Percentiles rank a stretch among this genome's conserved stretches.
Evolutionary conservation across 805 yeast genomes (phyloP).

Genomic region (Blastobotrys parvus): DNA sequence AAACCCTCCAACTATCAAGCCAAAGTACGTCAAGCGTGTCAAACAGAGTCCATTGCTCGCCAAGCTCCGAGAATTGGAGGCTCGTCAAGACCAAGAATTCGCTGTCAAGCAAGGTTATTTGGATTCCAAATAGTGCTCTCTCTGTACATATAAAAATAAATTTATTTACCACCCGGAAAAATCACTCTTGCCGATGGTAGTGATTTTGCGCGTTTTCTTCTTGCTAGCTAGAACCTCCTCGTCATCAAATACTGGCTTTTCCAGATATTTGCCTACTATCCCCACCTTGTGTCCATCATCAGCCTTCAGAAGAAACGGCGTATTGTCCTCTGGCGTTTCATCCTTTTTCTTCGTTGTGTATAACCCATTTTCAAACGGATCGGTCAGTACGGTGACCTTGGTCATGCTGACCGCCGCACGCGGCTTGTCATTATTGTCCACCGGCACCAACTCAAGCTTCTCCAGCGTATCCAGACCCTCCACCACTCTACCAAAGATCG

Average conservation of each 20-base stretch:
- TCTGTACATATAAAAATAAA: constrained; percentile 6
- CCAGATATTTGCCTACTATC: constrained; percentile 18
- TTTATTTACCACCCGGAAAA: constrained; percentile 19
- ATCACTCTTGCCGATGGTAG: constrained; percentile 14
- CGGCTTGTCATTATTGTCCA: constrained; percentile 37
- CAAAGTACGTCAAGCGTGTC: constrained; percentile 11
- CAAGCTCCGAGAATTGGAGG: constrained; percentile 11
- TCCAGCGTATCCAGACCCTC: constrained; percentile 37
- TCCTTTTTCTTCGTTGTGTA: constrained; percentile 5
- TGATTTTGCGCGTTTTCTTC: constrained; percentile 11
- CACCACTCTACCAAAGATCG: constrained; percentile 64
- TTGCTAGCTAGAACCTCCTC: not conserved
- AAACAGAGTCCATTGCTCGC: constrained; percentile 13
- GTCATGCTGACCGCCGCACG: constrained; percentile 34
- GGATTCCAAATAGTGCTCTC: not conserved
- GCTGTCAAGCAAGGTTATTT: not conserved
- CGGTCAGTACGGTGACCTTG: constrained; percentile 11
- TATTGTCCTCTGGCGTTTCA: constrained; percentile 11
- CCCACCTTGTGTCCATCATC: constrained; percentile 5
- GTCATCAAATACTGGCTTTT: constrained; percentile 1
- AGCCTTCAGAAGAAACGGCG: constrained; percentile 17
- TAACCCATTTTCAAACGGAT: constrained; percentile 16
- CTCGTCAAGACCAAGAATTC: not conserved
- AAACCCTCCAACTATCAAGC: constrained; percentile 16
- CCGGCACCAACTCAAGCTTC: constrained; percentile 48